These are phyloP conservation scores for Rhododendron ovatum DNA, from an alignment of 148 eudicot genomes.

Conservation along the genomic window DNA sequence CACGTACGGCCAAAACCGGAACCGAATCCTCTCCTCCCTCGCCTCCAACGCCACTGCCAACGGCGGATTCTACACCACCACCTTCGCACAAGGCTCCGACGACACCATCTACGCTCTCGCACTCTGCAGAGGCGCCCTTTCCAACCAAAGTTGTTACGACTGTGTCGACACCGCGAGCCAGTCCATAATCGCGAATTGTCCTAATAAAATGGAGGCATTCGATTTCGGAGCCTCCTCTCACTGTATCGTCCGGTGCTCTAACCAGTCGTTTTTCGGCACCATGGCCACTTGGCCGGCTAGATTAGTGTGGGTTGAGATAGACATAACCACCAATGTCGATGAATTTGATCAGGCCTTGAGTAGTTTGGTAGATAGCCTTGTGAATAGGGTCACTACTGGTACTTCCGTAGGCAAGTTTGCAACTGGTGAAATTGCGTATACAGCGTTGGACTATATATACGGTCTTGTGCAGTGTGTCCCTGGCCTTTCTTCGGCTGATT, in stretches of 20 bases:
- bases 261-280: neutral
- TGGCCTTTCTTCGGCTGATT: neutral
- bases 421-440: neutral
- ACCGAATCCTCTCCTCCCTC: neutral
- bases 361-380: neutral
- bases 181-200: neutral
- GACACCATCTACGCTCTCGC: neutral
- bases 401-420: neutral
- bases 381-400: neutral
- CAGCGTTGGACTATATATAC: neutral
- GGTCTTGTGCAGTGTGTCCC: slow-evolving; percentile 1
- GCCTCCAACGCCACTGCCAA: neutral
- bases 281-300: neutral
- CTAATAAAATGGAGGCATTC: neutral
- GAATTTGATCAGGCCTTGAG: slow-evolving; percentile 3
- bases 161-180: neutral
- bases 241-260: neutral
- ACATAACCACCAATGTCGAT: neutral
- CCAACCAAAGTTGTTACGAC: neutral
- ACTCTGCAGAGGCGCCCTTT: neutral
- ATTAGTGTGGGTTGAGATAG: fast-evolving
- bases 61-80: neutral
- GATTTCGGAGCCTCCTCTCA: neutral
- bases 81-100: neutral
- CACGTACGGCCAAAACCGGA: neutral